Evolutionary conservation across 192 early-diverging fungal species (phyloP), one percentile per base, ranked within the genome.

Genomic region (Backusella mclennaniae): DNA sequence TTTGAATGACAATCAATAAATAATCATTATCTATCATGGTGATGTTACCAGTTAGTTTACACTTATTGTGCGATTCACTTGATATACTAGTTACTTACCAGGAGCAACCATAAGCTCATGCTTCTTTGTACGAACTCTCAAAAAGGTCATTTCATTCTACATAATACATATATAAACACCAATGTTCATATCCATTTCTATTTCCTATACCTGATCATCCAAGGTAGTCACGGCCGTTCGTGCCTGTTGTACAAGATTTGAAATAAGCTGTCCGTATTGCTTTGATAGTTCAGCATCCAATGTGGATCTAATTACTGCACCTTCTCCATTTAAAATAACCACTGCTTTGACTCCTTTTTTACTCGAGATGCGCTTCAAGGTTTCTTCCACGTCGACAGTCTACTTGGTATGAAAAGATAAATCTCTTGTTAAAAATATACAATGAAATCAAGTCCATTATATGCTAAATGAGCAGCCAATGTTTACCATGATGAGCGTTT

Each of bases 81-180:
- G 23, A 11, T 42, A 26, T 67, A n/a, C 2, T 21, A 6, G 26
- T 39, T 17, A 19, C 76, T 76, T 86, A 95, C 93, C 95, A 69
- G 96, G 95, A 11, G 95, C 94, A 17, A 99, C 89, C 95, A 99
- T 97, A 66, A 99, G 94, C 80, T 99, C 97, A 82, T 98, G 95
- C 77, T 96, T 95, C 84, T 95, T 97, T 29, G 95, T 95, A 38
- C 97, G 87, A 66, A 99, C 92, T 71, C 97, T 89, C 72, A 99
- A 75, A 78, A 99, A 99, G 6, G 95, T 96, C 71, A 99, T 82
- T 59, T 98, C 97, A 78, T 99, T 96, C 92, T 96, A 81, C 14
- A 71, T 14, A 31, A 71, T 3, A 39, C 21, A 66, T 23, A 33
- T 44, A 29, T 38, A 21, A 41, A 33, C 33, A 33, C 59, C 36